phyloP scores from a whole-genome alignment of 805 yeast species.

The Metschnikowia lochheadii region DNA sequence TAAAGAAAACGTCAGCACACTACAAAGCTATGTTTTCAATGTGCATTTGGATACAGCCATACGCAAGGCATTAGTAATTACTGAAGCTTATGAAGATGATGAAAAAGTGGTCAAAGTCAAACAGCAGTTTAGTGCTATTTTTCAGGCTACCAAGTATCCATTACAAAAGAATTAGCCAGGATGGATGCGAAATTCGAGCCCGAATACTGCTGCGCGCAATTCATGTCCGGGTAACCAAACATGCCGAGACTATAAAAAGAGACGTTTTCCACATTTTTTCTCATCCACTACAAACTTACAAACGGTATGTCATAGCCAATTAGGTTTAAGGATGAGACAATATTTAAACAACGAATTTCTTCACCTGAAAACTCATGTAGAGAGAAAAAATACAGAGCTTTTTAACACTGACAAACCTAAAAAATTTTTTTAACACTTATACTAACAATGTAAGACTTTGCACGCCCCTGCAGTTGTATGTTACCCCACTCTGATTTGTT shows the following conservation, averaged over 20 bases:
- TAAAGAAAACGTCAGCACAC: neutral
- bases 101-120: neutral
- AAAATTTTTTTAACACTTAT: slow-evolving; percentile 1
- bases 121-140: neutral
- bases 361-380: slow-evolving; percentile 64
- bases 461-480: neutral
- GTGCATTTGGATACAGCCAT: slow-evolving; percentile 16
- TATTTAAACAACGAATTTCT: slow-evolving; percentile 51
- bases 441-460: slow-evolving; percentile 9
- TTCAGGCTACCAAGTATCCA: neutral
- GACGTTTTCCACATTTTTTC: neutral
- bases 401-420: slow-evolving; percentile 54
- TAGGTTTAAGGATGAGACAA: slow-evolving; percentile 18
- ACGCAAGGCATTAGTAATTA: slow-evolving; percentile 7
- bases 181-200: neutral
- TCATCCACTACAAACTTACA: neutral
- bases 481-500: too few relatives aligned
- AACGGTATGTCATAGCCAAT: slow-evolving; percentile 15
- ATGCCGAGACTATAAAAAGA: slow-evolving; percentile 10
- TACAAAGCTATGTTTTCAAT: slow-evolving; percentile 5
- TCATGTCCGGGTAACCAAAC: slow-evolving; percentile 15
- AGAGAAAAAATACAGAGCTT: slow-evolving; percentile 58
- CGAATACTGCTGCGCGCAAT: neutral
- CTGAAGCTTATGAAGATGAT: neutral
- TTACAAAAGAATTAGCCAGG: neutral